Evolutionary conservation across 2,329 filamentous ascomycete species (phyloP).

Genomic region (Colletotrichum shisoi): DNA sequence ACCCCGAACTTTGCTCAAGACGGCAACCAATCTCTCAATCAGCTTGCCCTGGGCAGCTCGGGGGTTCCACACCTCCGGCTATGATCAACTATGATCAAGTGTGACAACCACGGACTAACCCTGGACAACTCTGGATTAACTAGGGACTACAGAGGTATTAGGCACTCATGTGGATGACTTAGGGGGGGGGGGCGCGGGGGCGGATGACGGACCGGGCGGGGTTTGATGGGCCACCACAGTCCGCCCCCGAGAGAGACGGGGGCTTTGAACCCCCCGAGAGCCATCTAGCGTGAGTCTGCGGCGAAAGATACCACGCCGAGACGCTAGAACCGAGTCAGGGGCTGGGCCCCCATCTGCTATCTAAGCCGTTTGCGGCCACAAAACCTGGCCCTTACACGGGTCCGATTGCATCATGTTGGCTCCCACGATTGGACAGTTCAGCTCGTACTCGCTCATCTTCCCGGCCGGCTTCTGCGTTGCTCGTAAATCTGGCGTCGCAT

Average conservation of each 20-base stretch:
- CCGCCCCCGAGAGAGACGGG: conserved; percentile 17
- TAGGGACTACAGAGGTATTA: too few species aligned
- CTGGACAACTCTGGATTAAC: too few species aligned
- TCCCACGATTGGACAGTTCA: neutral
- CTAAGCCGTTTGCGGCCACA: conserved; percentile 14
- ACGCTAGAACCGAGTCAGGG: neutral
- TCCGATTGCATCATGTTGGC: conserved; percentile 26
- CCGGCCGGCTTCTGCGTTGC: conserved; percentile 8
- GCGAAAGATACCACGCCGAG: conserved; percentile 13
- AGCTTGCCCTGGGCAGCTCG: neutral
- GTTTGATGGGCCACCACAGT: conserved; percentile 6
- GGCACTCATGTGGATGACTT: neutral
- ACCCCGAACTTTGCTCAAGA: neutral
- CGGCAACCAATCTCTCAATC: neutral
- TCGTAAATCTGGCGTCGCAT: conserved; percentile 33
- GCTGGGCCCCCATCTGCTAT: too few species aligned
- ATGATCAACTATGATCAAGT: too few species aligned
- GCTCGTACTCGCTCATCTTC: too few species aligned
- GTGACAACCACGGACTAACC: too few species aligned
- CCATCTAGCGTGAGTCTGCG: neutral
- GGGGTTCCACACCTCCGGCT: conserved; percentile 1
- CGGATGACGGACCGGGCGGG: conserved; percentile 26
- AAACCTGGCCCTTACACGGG: neutral
- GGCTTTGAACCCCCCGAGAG: conserved; percentile 22
- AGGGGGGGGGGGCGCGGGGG: neutral